A percentile compares a stretch with the other conserved stretches of the same genome.
Conservation (phyloP, 176 grass and related monocot species). For the Chloris gayana region DNA sequence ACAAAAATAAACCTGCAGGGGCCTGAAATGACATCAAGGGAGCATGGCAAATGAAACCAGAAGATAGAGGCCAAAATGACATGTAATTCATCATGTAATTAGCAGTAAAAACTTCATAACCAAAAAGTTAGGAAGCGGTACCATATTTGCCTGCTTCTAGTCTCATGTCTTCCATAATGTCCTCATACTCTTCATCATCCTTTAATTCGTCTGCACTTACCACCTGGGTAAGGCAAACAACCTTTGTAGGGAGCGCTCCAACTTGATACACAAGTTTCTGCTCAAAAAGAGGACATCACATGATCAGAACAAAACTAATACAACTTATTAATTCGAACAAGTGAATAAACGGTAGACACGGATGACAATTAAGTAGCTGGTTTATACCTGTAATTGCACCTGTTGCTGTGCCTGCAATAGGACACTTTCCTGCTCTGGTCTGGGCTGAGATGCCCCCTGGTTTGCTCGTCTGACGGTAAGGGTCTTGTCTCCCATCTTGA, state of each 20-base stretch:
- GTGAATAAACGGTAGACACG: slow-evolving; percentile 6
- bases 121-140: slow-evolving; percentile 34
- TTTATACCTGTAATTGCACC: slow-evolving; percentile 85
- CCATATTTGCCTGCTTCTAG: slow-evolving; percentile 94
- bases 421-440: slow-evolving; percentile 93
- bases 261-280: slow-evolving; percentile 99
- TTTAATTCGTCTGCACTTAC: slow-evolving; percentile 77
- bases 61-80: neutral
- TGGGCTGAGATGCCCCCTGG: slow-evolving; percentile 83
- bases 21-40: neutral
- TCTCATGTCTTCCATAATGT: slow-evolving; percentile 99
- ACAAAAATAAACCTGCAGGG: neutral
- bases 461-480: slow-evolving; percentile 94
- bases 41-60: neutral
- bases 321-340: neutral
- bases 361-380: slow-evolving; percentile 3
- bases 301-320: slow-evolving; percentile 13
- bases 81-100: slow-evolving; percentile 15
- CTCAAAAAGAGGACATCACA: slow-evolving; percentile 27
- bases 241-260: slow-evolving; percentile 79
- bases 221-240: slow-evolving; percentile 89
- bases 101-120: slow-evolving; percentile 13
- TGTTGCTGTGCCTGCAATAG: slow-evolving; percentile 97
- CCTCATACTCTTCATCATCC: slow-evolving; percentile 94
- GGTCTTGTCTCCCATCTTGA: slow-evolving; percentile 99